Base-by-base conservation (phyloP, 2,329 filamentous ascomycete genomes). In the Endothia cerciana region DNA sequence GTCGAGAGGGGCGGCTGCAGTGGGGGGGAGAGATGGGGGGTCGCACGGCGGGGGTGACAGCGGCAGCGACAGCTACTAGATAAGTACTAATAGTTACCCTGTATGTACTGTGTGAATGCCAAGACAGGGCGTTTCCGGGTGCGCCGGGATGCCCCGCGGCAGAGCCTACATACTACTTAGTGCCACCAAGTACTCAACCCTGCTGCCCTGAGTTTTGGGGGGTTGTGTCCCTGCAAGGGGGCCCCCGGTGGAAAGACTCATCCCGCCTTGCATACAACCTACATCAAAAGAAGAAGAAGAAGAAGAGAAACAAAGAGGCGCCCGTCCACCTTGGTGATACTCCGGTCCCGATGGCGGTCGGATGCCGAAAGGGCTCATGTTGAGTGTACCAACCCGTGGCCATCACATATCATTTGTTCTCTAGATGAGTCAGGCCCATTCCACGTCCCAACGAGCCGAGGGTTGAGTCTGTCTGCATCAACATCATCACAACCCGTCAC, bases 351-450 rank as follows among this genome's bases (percentile, higher is more conserved):
- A 22, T 8, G 17, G 22, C 45, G 11, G 22, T 51, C 47, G 47
- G 47, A 51, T 51, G 47, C 47, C 47, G 47, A 51, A 51, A 47
- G n/a, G 45, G 45, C n/a, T 47, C n/a, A 25, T 25, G n/a, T n/a
- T n/a, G n/a, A n/a, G n/a, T n/a, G n/a, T n/a, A n/a, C n/a, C n/a
- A n/a, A n/a, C n/a, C n/a, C n/a, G n/a, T n/a, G n/a, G n/a, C n/a
- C n/a, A n/a, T n/a, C n/a, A n/a, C n/a, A n/a, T n/a, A n/a, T n/a
- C n/a, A n/a, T n/a, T n/a, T n/a, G n/a, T n/a, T n/a, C n/a, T n/a
- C n/a, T n/a, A 47, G 10, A 25, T 47, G 45, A 13, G 45, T 25
- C 45, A 47, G n/a, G 25, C 22, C 25, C 3, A 13, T 11, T 28
- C 17, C 47, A 28, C 17, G 47, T 51, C 47, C 28, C 22, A 22